Evolutionary conservation across 1,284 basidiomycete species (phyloP), one percentile per base, ranked within the genome.

Genomic region (Rhodotorula mucilaginosa): DNA sequence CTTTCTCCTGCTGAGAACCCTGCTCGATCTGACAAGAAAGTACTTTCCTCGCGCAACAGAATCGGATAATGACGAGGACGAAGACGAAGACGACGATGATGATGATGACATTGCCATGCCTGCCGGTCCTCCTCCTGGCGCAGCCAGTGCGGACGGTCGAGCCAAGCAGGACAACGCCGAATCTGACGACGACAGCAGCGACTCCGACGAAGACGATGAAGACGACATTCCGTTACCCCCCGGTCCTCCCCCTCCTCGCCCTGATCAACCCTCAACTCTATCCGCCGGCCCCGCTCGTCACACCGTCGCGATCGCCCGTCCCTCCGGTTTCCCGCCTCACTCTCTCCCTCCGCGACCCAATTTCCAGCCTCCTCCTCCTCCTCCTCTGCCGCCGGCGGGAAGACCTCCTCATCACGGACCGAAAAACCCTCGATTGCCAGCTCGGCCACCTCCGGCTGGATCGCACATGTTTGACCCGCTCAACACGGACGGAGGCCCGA

Each of bases 51-150:
- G 23, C 31, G 3, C 52, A 12, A 34, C 54, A 56, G 71, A 66
- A 1, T 67, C 71, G 4, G 52, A 23, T 29, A 7, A 21, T 8
- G 52, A 54, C 7, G n/a, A 26, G 2, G 72, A 74, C 31, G 74
- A 73, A 5, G 77, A 76, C 23, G 79, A 77, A 2, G 80, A 78
- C 72, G 74, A 78, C 71, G 84, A 84, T 44, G 86, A 84, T 61
- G 90, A 92, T 70, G 90, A 92, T 75, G 92, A 93, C 70, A 92
- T 94, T 58, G 87, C 87, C 19, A 89, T 95, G 88, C 93, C 93
- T 15, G 89, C 89, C 65, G 92, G 89, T 0, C 90, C 88, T 54
- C 89, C 89, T 47, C 91, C 91, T 0, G 65, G 78, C 69, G 67
- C 48, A 49, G n/a, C 70, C 3, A 21, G n/a, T 1, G 54, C 18